Conservation (phyloP, 2,329 filamentous ascomycete species). For the Graphium sp. region DNA sequence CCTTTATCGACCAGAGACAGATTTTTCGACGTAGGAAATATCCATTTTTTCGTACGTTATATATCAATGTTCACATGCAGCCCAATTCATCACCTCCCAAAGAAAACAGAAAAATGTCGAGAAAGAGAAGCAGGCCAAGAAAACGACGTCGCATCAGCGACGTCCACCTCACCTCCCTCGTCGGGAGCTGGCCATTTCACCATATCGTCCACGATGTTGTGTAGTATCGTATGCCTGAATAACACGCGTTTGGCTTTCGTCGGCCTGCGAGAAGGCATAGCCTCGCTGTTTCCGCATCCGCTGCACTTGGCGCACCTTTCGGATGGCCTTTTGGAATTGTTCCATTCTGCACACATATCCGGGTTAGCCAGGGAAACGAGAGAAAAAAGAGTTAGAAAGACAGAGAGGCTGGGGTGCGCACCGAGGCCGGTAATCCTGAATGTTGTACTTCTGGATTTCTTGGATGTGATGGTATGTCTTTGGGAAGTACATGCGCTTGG, state of each 20-base stretch:
- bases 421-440: slow-evolving; percentile 95
- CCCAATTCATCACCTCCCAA: too few species aligned
- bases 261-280: slow-evolving; percentile 94
- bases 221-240: slow-evolving; percentile 98
- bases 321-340: slow-evolving; percentile 98
- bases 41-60: too few species aligned
- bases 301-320: slow-evolving; percentile 94
- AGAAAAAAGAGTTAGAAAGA: slow-evolving; percentile 1
- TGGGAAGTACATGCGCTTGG: slow-evolving; percentile 91
- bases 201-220: slow-evolving; percentile 75
- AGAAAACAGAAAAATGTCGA: too few species aligned
- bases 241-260: slow-evolving; percentile 88
- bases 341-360: slow-evolving; percentile 57
- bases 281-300: slow-evolving; percentile 98
- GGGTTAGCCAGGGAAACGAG: slow-evolving; percentile 6
- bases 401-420: slow-evolving; percentile 23
- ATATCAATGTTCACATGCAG: too few species aligned
- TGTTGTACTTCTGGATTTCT: slow-evolving; percentile 99
- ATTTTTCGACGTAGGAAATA: too few species aligned
- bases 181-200: slow-evolving; percentile 63
- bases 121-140: too few species aligned
- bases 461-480: slow-evolving; percentile 97
- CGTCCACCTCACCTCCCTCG: too few species aligned
- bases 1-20: too few species aligned
- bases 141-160: slow-evolving; percentile 1